Evolutionary conservation across 2,329 filamentous ascomycete genomes (phyloP), one percentile per base, ranked within the genome.

Genomic region (Gyromitra esculenta): DNA sequence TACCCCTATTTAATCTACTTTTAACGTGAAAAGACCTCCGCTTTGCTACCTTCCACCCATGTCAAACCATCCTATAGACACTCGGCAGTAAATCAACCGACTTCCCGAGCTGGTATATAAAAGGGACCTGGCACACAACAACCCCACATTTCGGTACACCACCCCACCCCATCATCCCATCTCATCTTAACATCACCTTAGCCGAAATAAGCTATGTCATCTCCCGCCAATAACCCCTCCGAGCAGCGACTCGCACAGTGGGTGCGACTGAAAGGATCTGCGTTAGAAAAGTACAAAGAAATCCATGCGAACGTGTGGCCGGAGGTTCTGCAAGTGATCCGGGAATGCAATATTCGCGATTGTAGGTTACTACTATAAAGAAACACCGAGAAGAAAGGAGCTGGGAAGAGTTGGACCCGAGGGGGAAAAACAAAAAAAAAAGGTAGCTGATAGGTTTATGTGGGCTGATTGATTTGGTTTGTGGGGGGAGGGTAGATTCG

Each of bases 301-400:
- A 90, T 89, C 78, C 92, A 94, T 82, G 89, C 89, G 5, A 87
- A 86, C 3, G 91, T 93, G 0, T 95, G 92, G 92, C 91, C 91
- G 5, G 91, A 92, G 80, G 91, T 96, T 0, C 84, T 92, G 43
- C 87, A 89, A 82, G 91, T 93, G 84, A 94, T 95, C 81, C 89
- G 90, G 82, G 88, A 90, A 52, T 92, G 90, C 82, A 91, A 91
- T 79, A 92, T 95, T 75, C 84, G 86, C 77, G 92, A 95, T 81
- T 95, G 89, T 91, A 84, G 77, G 86, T 83, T 13, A 35, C 7
- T 0, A 31, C 15, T n/a, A 25, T 39, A 13, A 45, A 21, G 25
- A 2, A 64, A 8, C 7, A 37, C 11, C 7, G 35, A 5, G 15
- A 31, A 8, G 43, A 48, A 31, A n/a, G 2, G 5, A 21, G 4